Conservation (phyloP, 495 filamentous ascomycete genomes). For the Hypomontagnella submonticulosa region DNA sequence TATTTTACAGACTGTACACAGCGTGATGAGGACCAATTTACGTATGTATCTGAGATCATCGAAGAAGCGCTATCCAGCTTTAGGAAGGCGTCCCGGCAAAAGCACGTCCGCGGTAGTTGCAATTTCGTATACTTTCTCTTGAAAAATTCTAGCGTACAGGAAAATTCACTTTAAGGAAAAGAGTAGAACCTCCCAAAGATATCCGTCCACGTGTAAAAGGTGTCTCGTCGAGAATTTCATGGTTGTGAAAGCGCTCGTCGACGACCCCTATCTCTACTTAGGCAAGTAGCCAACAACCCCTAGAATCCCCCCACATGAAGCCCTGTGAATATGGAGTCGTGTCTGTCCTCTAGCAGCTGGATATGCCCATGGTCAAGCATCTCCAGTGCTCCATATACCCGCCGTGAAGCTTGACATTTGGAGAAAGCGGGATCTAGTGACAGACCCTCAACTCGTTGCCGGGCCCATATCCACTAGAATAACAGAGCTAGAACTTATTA, state of each 20-base stretch:
- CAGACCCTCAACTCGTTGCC: conserved; percentile 27
- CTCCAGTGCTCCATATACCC: conserved; percentile 31
- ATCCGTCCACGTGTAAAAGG: background rate
- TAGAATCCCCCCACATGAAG: conserved; percentile 30
- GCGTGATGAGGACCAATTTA: conserved; percentile 1
- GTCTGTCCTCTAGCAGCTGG: conserved; percentile 26
- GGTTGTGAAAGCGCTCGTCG: conserved; percentile 16
- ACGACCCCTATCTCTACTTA: conserved; percentile 23
- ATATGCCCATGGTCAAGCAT: conserved; percentile 23
- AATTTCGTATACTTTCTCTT: conserved; percentile 25
- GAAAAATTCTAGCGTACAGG: conserved; percentile 17
- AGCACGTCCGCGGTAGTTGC: conserved; percentile 38
- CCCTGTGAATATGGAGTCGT: conserved; percentile 34
- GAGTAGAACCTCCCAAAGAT: conserved; percentile 3
- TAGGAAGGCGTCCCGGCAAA: conserved; percentile 35
- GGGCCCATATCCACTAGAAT: conserved; percentile 32
- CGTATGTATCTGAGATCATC: conserved; percentile 14
- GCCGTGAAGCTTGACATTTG: conserved; percentile 32
- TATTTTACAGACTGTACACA: conserved; percentile 20
- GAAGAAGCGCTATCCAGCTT: conserved; percentile 35
- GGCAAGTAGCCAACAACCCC: conserved; percentile 18
- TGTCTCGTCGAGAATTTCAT: conserved; percentile 4
- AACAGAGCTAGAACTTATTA: conserved; percentile 21
- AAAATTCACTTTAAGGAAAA: conserved; percentile 25
- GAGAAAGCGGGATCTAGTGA: conserved; percentile 41